Conservation (phyloP, 306 rosid species). For the Mimosa bimucronata region DNA sequence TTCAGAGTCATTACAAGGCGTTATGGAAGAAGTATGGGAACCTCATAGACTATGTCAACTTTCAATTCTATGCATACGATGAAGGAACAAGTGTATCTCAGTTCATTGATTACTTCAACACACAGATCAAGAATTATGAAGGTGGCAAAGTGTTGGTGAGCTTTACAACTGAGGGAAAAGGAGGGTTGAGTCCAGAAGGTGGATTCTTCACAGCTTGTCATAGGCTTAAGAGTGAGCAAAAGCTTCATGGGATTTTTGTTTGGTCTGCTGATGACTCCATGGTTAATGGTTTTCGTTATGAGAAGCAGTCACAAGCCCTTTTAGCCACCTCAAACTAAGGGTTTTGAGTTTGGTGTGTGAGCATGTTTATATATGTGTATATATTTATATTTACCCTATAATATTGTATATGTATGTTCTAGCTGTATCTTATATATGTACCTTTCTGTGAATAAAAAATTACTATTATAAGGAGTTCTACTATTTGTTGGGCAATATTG, state of each 20-base stretch:
- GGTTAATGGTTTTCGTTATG: slow-evolving; percentile 64
- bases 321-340: slow-evolving; percentile 38
- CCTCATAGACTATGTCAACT: slow-evolving; percentile 77
- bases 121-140: slow-evolving; percentile 58
- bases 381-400: background rate
- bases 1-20: slow-evolving; percentile 69
- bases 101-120: slow-evolving; percentile 58
- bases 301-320: slow-evolving; percentile 73
- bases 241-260: slow-evolving; percentile 74
- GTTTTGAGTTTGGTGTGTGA: background rate
- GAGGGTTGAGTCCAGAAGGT: slow-evolving; percentile 57
- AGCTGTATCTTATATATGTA: background rate
- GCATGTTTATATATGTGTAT: background rate
- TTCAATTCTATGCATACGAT: slow-evolving; percentile 85
- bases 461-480: background rate
- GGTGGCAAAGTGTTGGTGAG: slow-evolving; percentile 77
- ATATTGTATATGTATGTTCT: background rate
- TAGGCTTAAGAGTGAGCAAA: slow-evolving; percentile 47
- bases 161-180: slow-evolving; percentile 61
- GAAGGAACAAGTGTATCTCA: slow-evolving; percentile 62
- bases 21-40: slow-evolving; percentile 71
- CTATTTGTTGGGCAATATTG: background rate
- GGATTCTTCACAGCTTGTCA: slow-evolving; percentile 74
- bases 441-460: background rate
- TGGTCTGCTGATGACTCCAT: slow-evolving; percentile 87